Evolutionary conservation across 768 basidiomycete genomes (phyloP).

Genomic region (Rubroboletus pulcherrimus): DNA sequence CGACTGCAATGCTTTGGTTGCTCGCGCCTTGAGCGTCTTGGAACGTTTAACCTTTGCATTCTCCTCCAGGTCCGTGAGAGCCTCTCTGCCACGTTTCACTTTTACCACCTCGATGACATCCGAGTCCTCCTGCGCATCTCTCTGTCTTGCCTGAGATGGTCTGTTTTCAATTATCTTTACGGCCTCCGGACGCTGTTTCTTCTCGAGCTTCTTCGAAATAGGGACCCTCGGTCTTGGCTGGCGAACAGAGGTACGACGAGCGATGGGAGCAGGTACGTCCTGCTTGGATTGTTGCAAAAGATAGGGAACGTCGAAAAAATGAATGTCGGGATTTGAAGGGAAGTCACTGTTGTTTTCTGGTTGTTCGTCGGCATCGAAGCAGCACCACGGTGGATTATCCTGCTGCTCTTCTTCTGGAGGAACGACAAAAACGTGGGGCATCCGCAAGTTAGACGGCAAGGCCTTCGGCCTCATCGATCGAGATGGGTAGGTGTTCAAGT

Average conservation of each 20-base stretch:
- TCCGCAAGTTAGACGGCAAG: constrained; percentile 8
- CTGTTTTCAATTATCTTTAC: constrained; percentile 23
- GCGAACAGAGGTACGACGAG: constrained; percentile 4
- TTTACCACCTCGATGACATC: constrained; percentile 62
- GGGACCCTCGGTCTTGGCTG: constrained; percentile 7
- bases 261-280: background rate
- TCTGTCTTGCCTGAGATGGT: constrained; percentile 14
- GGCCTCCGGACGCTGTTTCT: constrained; percentile 29
- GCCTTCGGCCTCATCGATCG: constrained; percentile 13
- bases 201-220: constrained; percentile 26
- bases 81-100: constrained; percentile 40
- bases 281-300: constrained; percentile 14
- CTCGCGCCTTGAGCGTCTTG: constrained; percentile 44
- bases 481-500: constrained; percentile 6
- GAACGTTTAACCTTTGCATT: constrained; percentile 30
- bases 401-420: constrained; percentile 56
- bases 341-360: constrained; percentile 18
- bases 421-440: constrained; percentile 53
- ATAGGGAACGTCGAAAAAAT: constrained; percentile 34
- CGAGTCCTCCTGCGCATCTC: constrained; percentile 36
- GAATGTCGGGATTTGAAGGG: constrained; percentile 26
- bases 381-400: constrained; percentile 51
- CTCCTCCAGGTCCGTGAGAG: constrained; percentile 21
- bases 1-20: constrained; percentile 44
- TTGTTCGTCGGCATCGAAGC: constrained; percentile 46